Conservation (phyloP, 78 protist species). For the Chrysochromulina tobinii region DNA sequence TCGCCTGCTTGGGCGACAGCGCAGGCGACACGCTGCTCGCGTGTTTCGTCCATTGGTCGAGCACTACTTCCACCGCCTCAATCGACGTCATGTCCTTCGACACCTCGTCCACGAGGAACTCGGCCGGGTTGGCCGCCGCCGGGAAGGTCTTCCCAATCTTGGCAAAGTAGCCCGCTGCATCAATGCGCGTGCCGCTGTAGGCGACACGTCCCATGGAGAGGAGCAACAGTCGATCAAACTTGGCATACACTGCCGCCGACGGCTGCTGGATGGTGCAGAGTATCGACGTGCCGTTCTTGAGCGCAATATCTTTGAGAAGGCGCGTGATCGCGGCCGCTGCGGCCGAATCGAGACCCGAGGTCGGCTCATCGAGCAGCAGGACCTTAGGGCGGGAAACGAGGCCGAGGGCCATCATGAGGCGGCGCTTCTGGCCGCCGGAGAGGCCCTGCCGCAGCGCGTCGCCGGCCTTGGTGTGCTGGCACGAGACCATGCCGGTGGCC, state of each 20-base stretch:
- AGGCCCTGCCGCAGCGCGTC: neutral
- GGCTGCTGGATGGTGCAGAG: slow-evolving; percentile 9
- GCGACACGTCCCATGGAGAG: slow-evolving; percentile 1
- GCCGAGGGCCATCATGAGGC: slow-evolving; percentile 47
- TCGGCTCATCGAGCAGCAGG: slow-evolving; percentile 84
- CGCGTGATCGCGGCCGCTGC: neutral
- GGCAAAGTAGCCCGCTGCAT: neutral
- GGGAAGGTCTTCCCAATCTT: neutral
- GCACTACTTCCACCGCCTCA: no score
- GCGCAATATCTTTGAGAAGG: neutral
- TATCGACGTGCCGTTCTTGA: neutral
- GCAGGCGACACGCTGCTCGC: no score
- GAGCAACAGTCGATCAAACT: neutral
- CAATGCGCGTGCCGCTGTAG: neutral
- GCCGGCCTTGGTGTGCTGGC: neutral
- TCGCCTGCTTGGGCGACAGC: no score
- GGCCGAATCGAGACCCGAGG: slow-evolving; percentile 60
- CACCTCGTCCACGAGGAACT: neutral
- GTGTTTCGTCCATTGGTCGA: no score
- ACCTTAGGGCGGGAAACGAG: slow-evolving; percentile 48
- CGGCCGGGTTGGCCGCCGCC: slow-evolving; percentile 10
- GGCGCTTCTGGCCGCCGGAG: slow-evolving; percentile 59
- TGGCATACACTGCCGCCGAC: neutral
- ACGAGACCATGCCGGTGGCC: neutral
- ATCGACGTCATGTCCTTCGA: no score